These are phyloP conservation scores for Aspergillus sclerotioniger DNA, from an alignment of 495 filamentous ascomycete genomes.

Conservation along the genomic window DNA sequence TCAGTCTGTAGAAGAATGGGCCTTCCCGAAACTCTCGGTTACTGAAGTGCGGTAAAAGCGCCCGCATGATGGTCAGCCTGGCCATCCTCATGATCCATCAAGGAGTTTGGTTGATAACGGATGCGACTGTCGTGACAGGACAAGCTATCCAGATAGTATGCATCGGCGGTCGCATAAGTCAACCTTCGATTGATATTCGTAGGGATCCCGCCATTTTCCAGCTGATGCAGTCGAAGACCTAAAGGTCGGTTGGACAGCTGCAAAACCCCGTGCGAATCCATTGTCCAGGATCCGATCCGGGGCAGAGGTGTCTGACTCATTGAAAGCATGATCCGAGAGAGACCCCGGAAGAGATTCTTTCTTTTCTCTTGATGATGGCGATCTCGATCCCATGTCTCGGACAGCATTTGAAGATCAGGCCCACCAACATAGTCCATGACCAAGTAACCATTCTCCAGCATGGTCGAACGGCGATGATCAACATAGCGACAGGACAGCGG, in stretches of 20 bases:
- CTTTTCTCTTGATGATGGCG: background rate
- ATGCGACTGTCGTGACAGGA: constrained; percentile 29
- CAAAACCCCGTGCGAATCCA: constrained; percentile 25
- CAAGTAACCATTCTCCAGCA: background rate
- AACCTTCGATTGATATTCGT: constrained; percentile 23
- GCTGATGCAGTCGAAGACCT: constrained; percentile 17
- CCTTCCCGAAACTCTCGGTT: background rate
- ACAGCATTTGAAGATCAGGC: background rate
- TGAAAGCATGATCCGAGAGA: constrained; percentile 23
- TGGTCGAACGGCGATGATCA: background rate
- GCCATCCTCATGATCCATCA: constrained; percentile 22
- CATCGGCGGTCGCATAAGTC: constrained; percentile 24
- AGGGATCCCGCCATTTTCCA: constrained; percentile 36
- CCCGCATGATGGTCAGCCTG: constrained; percentile 24
- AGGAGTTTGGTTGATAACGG: constrained; percentile 29
- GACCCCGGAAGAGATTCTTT: background rate
- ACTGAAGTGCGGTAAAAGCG: constrained; percentile 19
- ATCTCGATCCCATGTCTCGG: constrained; percentile 1
- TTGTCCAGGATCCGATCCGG: constrained; percentile 36
- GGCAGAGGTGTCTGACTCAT: constrained; percentile 29
- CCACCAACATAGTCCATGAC: constrained; percentile 2
- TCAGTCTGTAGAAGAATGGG: constrained; percentile 17
- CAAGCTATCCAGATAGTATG: constrained; percentile 28
- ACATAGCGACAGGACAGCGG: background rate
- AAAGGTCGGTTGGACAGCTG: constrained; percentile 33